A percentile compares a stretch with the other conserved stretches of the same genome.
Evolutionary conservation across 2,329 filamentous ascomycete species (phyloP).

Genomic region (Xylogone sp.): DNA sequence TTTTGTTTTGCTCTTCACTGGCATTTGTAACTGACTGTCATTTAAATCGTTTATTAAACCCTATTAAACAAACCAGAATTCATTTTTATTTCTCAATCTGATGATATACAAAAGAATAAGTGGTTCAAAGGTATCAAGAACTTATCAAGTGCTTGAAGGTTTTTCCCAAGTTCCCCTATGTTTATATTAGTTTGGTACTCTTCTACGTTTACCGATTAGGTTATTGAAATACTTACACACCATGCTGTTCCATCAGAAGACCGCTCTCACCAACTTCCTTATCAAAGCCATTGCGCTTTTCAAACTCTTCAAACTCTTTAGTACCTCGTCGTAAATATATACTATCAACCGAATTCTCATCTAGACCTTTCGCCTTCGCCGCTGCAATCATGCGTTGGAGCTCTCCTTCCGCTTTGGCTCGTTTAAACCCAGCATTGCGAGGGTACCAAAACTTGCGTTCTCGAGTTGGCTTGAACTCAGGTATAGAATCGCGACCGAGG

Average conservation of each 20-base stretch:
- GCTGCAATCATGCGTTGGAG: slow-evolving; percentile 6
- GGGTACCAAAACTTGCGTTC: slow-evolving; percentile 6
- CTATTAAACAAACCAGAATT: background rate
- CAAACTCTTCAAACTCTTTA: background rate
- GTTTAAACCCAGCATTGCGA: slow-evolving; percentile 8
- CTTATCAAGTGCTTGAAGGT: background rate
- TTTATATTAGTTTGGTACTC: background rate
- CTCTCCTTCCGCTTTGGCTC: slow-evolving; percentile 5
- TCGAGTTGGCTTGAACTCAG: slow-evolving; percentile 6
- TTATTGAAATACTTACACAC: background rate
- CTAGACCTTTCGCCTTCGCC: slow-evolving; percentile 3
- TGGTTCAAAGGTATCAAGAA: background rate
- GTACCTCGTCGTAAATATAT: slow-evolving; percentile 1
- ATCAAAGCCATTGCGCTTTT: background rate
- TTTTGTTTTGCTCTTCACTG: no score
- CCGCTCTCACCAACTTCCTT: background rate
- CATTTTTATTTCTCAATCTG: background rate
- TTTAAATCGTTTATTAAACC: no score
- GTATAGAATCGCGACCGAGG: slow-evolving; percentile 4
- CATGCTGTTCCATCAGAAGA: background rate
- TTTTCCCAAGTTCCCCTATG: background rate
- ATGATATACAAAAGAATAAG: background rate
- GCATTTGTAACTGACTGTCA: no score
- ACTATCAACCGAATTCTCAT: slow-evolving; percentile 7
- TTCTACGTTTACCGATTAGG: background rate